phyloP scores from a whole-genome alignment of 2,329 filamentous ascomycete genomes.

The Zymoseptoria tritici region DNA sequence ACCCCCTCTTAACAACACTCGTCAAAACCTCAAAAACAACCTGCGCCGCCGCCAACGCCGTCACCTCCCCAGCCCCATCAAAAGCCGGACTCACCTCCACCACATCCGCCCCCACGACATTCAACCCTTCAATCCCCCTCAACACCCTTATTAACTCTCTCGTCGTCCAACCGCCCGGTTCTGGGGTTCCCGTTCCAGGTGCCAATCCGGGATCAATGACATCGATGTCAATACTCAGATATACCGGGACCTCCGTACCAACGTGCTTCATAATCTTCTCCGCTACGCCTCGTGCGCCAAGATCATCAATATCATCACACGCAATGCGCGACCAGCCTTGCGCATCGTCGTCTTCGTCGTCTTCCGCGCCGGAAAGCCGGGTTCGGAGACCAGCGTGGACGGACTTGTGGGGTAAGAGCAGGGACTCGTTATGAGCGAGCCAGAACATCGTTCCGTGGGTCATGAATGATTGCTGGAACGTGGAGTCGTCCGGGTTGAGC shows the following conservation, averaged over 20 bases:
- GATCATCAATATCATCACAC: constrained; percentile 81
- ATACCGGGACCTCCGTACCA: constrained; percentile 69
- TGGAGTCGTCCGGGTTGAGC: constrained; percentile 45
- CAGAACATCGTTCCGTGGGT: constrained; percentile 91
- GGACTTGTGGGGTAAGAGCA: constrained; percentile 65
- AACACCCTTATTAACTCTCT: constrained; percentile 78
- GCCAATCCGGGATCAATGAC: constrained; percentile 67
- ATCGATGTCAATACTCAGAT: constrained; percentile 74
- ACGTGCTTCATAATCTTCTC: constrained; percentile 62
- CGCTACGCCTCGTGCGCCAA: constrained; percentile 65
- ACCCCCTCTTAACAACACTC: constrained; percentile 57
- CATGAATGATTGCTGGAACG: constrained; percentile 61
- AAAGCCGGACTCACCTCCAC: constrained; percentile 86
- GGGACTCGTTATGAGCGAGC: constrained; percentile 71
- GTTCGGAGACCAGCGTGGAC: constrained; percentile 82
- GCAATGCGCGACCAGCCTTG: constrained; percentile 75
- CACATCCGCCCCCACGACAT: constrained; percentile 81
- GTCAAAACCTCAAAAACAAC: constrained; percentile 81
- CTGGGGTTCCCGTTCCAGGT: constrained; percentile 67
- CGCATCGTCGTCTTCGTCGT: constrained; percentile 60
- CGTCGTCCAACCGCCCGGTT: constrained; percentile 86
- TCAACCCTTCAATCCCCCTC: constrained; percentile 71
- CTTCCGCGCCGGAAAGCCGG: constrained; percentile 60
- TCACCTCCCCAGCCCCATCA: constrained; percentile 71
- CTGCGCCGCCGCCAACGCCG: constrained; percentile 74